Evolutionary conservation across 139 green algal species (phyloP), one percentile per base, ranked within the genome.

Genomic region (Tetraselmis striata): DNA sequence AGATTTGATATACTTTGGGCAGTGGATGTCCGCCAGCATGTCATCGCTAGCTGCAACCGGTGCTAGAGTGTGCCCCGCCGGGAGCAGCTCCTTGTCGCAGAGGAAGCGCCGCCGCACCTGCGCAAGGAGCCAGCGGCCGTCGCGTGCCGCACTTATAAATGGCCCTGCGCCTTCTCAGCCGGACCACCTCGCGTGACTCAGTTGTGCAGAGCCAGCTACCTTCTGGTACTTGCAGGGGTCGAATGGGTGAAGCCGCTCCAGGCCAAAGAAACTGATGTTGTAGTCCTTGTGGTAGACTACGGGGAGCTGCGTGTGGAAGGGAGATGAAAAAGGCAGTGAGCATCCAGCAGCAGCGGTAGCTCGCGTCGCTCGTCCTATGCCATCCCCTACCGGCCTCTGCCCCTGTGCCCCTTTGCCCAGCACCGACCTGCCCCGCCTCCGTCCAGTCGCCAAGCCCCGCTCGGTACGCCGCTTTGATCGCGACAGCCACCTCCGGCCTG

Each of bases 211-310:
- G n/a, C n/a, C n/a, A n/a, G n/a, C 76, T 2, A 93, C 85, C 18
- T 85, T 87, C 24, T 32, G 2, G 31, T 93, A 96, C 84, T 97
- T 97, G 77, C 91, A 90, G 45, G 81, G 80, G 81, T 97, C 93
- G 83, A 97, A 96, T 26, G 91, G 91, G 81, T 95, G 93, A 28
- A 95, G 85, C 78, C 92, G 93, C 77, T 97, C 93, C 1, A 97
- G n/a, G 1, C 92, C 92, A 29, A 86, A 89, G 75, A 96, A 93
- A 2, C 82, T 81, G 0, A 96, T 92, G 88, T 96, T 95, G 87
- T 95, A 95, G 1, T 32, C 29, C 0, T 78, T 29, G 2, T 83
- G 29, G 59, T 94, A 93, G 0, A 93, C 90, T 0, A 91, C 89
- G 0, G 89, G 87, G 28, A 90, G 79, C 80, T 89, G 79, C 22